These are phyloP conservation scores for Rhodofomes roseus DNA, from an alignment of 1,284 basidiomycete genomes.

Conservation along the genomic window DNA sequence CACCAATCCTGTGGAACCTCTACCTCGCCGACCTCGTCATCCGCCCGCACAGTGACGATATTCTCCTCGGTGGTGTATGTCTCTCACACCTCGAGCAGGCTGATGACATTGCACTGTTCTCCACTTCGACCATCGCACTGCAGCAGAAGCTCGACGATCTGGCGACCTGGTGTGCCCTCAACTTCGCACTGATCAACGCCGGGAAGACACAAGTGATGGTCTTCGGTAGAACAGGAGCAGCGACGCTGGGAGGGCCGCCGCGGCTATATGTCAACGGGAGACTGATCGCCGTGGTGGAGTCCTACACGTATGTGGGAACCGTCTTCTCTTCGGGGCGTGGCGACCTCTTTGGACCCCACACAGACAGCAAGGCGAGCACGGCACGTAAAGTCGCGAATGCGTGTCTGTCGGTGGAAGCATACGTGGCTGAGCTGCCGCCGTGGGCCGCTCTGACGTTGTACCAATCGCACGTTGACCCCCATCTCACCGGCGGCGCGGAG, in stretches of 20 bases:
- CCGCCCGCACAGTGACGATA: constrained; percentile 14
- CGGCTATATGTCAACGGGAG: background rate
- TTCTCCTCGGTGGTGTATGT: constrained; percentile 12
- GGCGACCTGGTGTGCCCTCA: constrained; percentile 16
- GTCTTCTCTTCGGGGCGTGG: background rate
- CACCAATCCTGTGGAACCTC: constrained; percentile 30
- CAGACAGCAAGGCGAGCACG: constrained; percentile 16
- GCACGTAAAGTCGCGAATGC: constrained; percentile 14
- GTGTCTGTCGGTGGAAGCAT: constrained; percentile 14
- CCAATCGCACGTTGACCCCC: constrained; percentile 27
- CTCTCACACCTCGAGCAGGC: constrained; percentile 24
- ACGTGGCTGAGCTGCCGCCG: constrained; percentile 18
- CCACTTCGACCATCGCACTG: constrained; percentile 17
- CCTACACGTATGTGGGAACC: background rate
- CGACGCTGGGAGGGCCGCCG: background rate
- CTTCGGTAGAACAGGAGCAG: constrained; percentile 12
- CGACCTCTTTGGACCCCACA: constrained; percentile 15
- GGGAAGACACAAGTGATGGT: constrained; percentile 21
- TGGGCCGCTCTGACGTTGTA: constrained; percentile 18
- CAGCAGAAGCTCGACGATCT: constrained; percentile 24
- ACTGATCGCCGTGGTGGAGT: background rate
- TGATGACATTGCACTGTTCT: constrained; percentile 30
- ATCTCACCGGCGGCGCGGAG: constrained; percentile 27
- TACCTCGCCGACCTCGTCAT: constrained; percentile 25
- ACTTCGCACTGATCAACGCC: constrained; percentile 24